Percentiles rank a stretch among this genome's conserved stretches.
These are phyloP conservation scores for Excoecaria agallocha DNA, from an alignment of 345 rosid species.

Conservation along the genomic window DNA sequence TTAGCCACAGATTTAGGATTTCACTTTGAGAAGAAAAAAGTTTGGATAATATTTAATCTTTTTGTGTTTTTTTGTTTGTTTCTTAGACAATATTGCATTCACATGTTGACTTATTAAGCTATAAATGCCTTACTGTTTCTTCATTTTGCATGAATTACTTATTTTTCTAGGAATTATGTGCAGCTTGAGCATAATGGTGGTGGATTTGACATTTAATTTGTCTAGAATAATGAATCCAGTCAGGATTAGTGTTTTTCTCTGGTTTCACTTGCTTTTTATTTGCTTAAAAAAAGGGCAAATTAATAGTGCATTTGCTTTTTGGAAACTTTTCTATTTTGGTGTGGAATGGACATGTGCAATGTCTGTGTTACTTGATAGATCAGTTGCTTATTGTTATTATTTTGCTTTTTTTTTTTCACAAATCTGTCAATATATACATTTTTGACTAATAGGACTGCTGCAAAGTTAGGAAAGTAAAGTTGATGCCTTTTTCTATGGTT, in stretches of 20 bases:
- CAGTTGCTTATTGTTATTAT: too few relatives aligned
- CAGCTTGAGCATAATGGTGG: not conserved
- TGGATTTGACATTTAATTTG: not conserved
- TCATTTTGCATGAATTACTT: not conserved
- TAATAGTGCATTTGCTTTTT: not conserved
- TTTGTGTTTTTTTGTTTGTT: not conserved
- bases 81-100: not conserved
- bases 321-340: not conserved
- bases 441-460: too few relatives aligned
- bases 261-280: not conserved
- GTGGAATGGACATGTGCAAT: not conserved
- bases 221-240: too few relatives aligned
- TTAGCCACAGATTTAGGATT: too few relatives aligned
- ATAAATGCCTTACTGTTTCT: not conserved
- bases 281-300: too few relatives aligned
- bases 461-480: not conserved
- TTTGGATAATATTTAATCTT: not conserved
- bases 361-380: not conserved
- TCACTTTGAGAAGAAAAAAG: too few relatives aligned
- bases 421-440: too few relatives aligned
- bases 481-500: not conserved
- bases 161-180: not conserved
- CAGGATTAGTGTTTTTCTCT: too few relatives aligned
- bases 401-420: not conserved
- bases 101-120: not conserved